Evolutionary conservation across 208 protist genomes (phyloP).

Genomic region (Phytomonas serpens): DNA sequence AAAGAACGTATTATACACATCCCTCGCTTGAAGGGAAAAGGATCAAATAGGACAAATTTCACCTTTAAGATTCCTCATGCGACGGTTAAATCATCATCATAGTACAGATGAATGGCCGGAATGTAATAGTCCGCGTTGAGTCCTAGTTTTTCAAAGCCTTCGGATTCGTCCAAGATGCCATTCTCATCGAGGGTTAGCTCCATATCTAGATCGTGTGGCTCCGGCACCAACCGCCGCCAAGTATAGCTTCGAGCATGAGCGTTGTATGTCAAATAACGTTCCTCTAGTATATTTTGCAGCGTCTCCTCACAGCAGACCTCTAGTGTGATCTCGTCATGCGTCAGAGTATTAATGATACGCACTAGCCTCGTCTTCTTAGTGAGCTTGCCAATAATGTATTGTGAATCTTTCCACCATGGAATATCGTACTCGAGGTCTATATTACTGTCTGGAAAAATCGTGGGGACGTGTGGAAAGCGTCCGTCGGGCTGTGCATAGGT

Average conservation of each 20-base stretch:
- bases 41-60: not conserved
- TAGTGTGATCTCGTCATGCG: constrained; percentile 72
- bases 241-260: constrained; percentile 91
- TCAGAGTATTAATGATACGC: constrained; percentile 89
- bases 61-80: constrained; percentile 19
- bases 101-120: constrained; percentile 90
- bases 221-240: constrained; percentile 80
- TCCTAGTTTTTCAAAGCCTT: constrained; percentile 81
- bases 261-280: constrained; percentile 83
- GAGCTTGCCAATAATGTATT: constrained; percentile 80
- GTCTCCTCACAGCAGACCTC: constrained; percentile 92
- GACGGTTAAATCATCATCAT: constrained; percentile 91
- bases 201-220: constrained; percentile 82
- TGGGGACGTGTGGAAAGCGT: constrained; percentile 85
- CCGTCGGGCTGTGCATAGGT: constrained; percentile 85
- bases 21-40: not conserved
- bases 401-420: constrained; percentile 88
- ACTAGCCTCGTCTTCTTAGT: constrained; percentile 86
- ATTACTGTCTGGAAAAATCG: constrained; percentile 66
- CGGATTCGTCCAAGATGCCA: constrained; percentile 83
- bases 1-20: not conserved
- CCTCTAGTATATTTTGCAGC: constrained; percentile 82
- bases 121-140: constrained; percentile 91
- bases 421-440: constrained; percentile 79
- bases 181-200: constrained; percentile 86